A percentile compares a stretch with the other conserved stretches of the same genome.
These are phyloP conservation scores for Cucurbita ficifolia DNA, from an alignment of 306 rosid species.

Conservation along the genomic window DNA sequence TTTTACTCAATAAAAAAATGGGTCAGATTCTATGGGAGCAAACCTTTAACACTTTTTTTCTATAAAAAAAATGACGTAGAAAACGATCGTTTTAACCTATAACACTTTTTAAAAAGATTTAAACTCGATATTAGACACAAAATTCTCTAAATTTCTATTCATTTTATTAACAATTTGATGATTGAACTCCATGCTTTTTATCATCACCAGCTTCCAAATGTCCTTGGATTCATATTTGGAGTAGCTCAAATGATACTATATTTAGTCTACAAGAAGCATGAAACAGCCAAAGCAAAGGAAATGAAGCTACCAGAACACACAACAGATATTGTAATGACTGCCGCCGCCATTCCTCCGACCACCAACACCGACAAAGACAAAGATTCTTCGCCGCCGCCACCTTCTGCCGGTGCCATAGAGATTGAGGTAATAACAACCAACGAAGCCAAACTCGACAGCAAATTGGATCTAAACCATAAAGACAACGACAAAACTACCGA, in stretches of 20 bases:
- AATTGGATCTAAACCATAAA: background rate
- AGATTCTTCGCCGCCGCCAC: background rate
- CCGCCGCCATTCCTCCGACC: background rate
- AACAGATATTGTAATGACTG: constrained; percentile 20
- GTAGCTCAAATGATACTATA: constrained; percentile 63
- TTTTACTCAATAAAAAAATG: too few species aligned
- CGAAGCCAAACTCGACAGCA: background rate
- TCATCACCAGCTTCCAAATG: constrained; percentile 60
- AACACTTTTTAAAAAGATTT: too few species aligned
- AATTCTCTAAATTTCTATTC: too few species aligned
- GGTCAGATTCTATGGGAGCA: too few species aligned
- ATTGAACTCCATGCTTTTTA: background rate
- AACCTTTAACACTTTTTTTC: too few species aligned
- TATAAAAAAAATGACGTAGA: too few species aligned
- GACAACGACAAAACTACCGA: background rate
- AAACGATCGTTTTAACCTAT: too few species aligned
- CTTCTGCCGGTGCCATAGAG: background rate
- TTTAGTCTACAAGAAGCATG: constrained; percentile 33
- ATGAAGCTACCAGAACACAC: constrained; percentile 48
- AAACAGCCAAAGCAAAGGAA: constrained; percentile 12
- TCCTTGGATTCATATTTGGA: constrained; percentile 63
- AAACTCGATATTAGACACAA: too few species aligned
- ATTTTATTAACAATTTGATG: background rate
- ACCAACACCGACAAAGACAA: constrained; percentile 2
- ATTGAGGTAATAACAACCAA: background rate